These are phyloP conservation scores for Neofusicoccum parvum DNA, from an alignment of 2,329 filamentous ascomycete genomes.

Conservation along the genomic window DNA sequence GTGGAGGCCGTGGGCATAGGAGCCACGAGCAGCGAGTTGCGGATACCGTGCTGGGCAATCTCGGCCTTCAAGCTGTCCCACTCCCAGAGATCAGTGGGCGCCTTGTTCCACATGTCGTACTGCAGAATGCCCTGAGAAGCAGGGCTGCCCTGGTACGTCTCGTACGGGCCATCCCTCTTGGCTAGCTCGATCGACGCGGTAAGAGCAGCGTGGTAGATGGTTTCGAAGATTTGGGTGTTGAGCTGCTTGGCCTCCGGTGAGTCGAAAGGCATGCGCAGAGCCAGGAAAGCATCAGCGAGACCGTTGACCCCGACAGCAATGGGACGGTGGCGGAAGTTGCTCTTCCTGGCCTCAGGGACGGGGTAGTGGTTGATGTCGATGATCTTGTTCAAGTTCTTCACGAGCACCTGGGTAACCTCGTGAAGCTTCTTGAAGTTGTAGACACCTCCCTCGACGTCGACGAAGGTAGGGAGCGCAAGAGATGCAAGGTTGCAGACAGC, in stretches of 20 bases:
- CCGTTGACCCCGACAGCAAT: conserved; percentile 97
- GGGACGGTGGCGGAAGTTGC: conserved; percentile 95
- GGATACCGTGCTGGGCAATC: conserved; percentile 89
- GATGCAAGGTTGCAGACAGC: conserved; percentile 98
- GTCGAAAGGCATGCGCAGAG: conserved; percentile 94
- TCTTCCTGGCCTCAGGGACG: conserved; percentile 89
- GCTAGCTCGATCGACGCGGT: conserved; percentile 88
- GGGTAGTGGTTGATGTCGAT: conserved; percentile 99
- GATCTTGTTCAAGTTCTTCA: conserved; percentile 96
- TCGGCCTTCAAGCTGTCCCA: conserved; percentile 87
- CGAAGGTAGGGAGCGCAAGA: conserved; percentile 84
- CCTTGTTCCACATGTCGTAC: conserved; percentile 98
- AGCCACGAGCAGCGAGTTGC: conserved; percentile 92
- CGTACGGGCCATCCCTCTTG: conserved; percentile 80
- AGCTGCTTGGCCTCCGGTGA: conserved; percentile 90
- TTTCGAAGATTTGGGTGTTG: conserved; percentile 99
- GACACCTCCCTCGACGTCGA: conserved; percentile 79
- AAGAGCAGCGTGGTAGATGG: conserved; percentile 94
- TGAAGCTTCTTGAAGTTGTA: conserved; percentile 98
- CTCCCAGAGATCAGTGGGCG: conserved; percentile 93
- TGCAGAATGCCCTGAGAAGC: conserved; percentile 95
- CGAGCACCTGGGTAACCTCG: conserved; percentile 88
- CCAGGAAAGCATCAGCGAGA: conserved; percentile 96
- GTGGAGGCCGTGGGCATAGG: conserved; percentile 98
- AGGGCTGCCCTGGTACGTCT: conserved; percentile 89